A percentile compares a stretch with the other conserved stretches of the same genome.
phyloP scores from a whole-genome alignment of 176 grass and related monocot species.

The Areca catechu region DNA sequence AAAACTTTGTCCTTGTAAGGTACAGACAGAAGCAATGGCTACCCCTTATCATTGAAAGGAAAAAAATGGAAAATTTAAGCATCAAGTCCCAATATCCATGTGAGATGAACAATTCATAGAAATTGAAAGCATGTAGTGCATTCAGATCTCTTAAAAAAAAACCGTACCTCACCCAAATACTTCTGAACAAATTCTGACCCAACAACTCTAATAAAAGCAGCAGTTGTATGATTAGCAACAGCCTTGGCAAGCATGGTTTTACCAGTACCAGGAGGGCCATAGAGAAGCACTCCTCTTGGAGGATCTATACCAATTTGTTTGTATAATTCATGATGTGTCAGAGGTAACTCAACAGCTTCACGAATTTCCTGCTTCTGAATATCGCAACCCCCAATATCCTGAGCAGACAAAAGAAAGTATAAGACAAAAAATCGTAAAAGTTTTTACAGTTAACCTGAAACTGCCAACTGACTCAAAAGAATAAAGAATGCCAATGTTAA shows the following conservation, averaged over 20 bases:
- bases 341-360: constrained; percentile 88
- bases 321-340: constrained; percentile 90
- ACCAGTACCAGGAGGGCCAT: constrained; percentile 87
- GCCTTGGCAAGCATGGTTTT: constrained; percentile 98
- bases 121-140: background rate
- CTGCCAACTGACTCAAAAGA: background rate
- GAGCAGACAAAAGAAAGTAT: constrained; percentile 18
- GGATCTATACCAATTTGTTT: constrained; percentile 99
- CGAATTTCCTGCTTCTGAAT: constrained; percentile 98
- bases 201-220: constrained; percentile 90
- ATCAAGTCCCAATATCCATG: background rate
- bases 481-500: too few species aligned
- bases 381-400: constrained; percentile 98
- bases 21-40: too few species aligned
- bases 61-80: background rate
- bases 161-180: constrained; percentile 80
- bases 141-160: background rate
- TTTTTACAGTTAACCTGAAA: background rate
- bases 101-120: background rate
- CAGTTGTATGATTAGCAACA: constrained; percentile 88
- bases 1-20: too few species aligned
- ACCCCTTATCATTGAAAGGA: background rate
- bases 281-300: constrained; percentile 85
- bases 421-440: background rate
- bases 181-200: constrained; percentile 97